Percentiles rank a stretch among this genome's conserved stretches.
Conservation (phyloP, 805 yeast species). For the Yarrowia osloensis region DNA sequence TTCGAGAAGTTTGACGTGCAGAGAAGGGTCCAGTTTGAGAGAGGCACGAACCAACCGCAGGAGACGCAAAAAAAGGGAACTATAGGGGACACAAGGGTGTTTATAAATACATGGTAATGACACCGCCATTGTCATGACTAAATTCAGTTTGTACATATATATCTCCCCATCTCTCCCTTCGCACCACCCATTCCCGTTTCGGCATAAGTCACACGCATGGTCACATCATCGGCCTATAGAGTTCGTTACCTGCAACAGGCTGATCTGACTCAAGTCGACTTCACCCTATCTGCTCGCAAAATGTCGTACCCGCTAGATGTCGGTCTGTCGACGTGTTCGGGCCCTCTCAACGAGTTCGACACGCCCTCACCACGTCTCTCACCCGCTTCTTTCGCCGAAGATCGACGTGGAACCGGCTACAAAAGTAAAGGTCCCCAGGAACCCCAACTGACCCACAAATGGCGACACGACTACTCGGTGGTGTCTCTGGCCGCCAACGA, state of each 20-base stretch:
- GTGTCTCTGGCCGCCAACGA: conserved; percentile 52
- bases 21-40: conserved; percentile 1
- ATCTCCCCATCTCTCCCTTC: too few relatives aligned
- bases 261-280: not conserved
- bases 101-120: too few relatives aligned
- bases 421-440: not conserved
- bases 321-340: conserved; percentile 21
- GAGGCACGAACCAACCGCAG: not conserved
- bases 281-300: not conserved
- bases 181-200: too few relatives aligned
- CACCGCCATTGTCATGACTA: too few relatives aligned
- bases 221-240: not conserved
- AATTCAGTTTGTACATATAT: too few relatives aligned
- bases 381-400: conserved; percentile 14
- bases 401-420: conserved; percentile 13
- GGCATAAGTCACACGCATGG: not conserved
- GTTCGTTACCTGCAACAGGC: not conserved
- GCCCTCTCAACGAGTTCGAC: conserved; percentile 25
- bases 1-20: conserved; percentile 10
- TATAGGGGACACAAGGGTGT: too few relatives aligned
- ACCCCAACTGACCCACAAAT: conserved; percentile 57
- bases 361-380: conserved; percentile 18
- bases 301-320: conserved; percentile 15
- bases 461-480: conserved; percentile 74
- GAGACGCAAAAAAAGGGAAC: not conserved